Percentiles rank a stretch among this genome's conserved stretches.
Conservation (phyloP, 148 eudicot species). For the Vaccinium darrowii region DNA sequence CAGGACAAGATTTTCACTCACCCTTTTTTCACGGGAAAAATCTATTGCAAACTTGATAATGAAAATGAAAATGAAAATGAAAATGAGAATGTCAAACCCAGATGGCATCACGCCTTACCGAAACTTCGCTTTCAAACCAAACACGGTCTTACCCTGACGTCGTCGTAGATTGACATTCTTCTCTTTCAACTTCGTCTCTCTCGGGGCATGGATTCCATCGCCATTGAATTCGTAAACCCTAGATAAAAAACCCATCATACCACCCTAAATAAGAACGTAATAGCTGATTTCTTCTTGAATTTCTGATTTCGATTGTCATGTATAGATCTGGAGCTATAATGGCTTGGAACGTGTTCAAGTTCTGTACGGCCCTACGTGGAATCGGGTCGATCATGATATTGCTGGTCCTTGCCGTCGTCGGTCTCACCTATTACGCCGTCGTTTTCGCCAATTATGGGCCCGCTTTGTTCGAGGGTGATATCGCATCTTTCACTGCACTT, state of each 20-base stretch:
- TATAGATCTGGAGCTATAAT: conserved; percentile 84
- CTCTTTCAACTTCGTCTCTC: background rate
- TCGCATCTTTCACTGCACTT: conserved; percentile 54
- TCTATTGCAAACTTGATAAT: too few species aligned
- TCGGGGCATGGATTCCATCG: background rate
- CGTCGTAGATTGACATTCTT: background rate
- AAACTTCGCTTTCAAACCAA: too few species aligned
- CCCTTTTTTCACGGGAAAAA: too few species aligned
- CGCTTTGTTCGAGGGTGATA: conserved; percentile 56
- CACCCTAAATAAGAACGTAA: background rate
- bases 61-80: too few species aligned
- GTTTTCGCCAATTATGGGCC: conserved; percentile 77
- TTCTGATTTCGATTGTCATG: conserved; percentile 15
- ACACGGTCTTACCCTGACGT: background rate
- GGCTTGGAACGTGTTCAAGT: conserved; percentile 98
- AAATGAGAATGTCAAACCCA: too few species aligned
- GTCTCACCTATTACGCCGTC: conserved; percentile 86
- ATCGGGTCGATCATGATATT: conserved; percentile 95
- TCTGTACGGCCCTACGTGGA: conserved; percentile 83
- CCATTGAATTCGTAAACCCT: background rate
- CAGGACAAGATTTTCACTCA: too few species aligned
- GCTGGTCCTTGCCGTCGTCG: conserved; percentile 79
- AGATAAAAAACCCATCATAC: background rate
- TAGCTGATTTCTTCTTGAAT: background rate
- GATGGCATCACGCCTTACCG: too few species aligned